These are phyloP conservation scores for Azolla pinnata DNA, from an alignment of 75 land plant species.

Conservation along the genomic window DNA sequence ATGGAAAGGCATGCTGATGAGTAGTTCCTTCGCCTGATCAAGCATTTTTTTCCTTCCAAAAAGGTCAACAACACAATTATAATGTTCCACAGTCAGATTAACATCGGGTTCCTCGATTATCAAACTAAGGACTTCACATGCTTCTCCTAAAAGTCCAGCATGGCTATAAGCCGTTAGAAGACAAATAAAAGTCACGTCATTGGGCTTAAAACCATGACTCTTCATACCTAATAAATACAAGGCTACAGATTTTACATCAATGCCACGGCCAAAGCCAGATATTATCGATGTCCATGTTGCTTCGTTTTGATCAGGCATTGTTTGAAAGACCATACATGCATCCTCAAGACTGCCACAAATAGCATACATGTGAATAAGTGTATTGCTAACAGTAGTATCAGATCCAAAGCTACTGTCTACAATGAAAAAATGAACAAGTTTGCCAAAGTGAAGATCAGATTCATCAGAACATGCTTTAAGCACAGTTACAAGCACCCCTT, in stretches of 20 bases:
- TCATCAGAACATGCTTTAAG: constrained; percentile 23
- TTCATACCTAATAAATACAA: constrained; percentile 22
- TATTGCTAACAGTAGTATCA: constrained; percentile 10
- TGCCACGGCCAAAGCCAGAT: constrained; percentile 13
- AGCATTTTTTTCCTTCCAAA: constrained; percentile 48
- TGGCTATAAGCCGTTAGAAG: constrained; percentile 20
- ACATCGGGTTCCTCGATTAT: constrained; percentile 31
- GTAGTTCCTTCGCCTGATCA: constrained; percentile 41
- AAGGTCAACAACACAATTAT: constrained; percentile 60
- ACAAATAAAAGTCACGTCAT: constrained; percentile 18
- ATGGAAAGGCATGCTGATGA: constrained; percentile 24
- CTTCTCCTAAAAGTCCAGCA: constrained; percentile 24
- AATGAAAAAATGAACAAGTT: constrained; percentile 15
- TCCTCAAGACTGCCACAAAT: constrained; percentile 16
- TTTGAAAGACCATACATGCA: constrained; percentile 16
- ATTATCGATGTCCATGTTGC: constrained; percentile 29
- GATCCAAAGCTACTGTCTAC: constrained; percentile 1
- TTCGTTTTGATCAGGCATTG: constrained; percentile 4
- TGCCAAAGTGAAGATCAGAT: constrained; percentile 19
- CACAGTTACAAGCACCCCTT: constrained; percentile 9
- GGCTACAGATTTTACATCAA: constrained; percentile 12
- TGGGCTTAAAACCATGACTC: not conserved
- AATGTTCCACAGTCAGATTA: constrained; percentile 45
- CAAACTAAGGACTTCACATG: constrained; percentile 27
- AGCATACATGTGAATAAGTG: constrained; percentile 26